Evolutionary conservation across 805 yeast genomes (phyloP), one percentile per base, ranked within the genome.

Genomic region (Nakazawaea wyomingensis): DNA sequence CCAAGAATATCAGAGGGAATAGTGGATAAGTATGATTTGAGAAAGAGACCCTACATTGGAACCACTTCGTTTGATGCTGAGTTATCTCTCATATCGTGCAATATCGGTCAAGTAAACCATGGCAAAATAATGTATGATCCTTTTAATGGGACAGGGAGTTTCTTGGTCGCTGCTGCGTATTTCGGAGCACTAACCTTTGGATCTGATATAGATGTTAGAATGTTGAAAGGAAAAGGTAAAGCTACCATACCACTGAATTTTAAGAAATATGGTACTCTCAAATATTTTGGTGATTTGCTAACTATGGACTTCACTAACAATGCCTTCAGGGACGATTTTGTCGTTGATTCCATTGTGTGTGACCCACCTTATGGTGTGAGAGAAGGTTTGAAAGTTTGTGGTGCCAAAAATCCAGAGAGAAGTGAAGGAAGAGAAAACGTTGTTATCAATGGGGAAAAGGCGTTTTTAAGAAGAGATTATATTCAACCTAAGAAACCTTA

Each of bases 331-430:
- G 46, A 59, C 0, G 71, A 74, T 49, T 62, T 93, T 19, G 56
- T 51, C 21, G 71, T 93, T 11, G 96, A 93, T 57, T 72, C 85
- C 1, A 91, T 93, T 4, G 76, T 91, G 2, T 89, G 97, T 57
- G 99, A 93, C 62, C 99, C 99, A 2, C 99, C 99, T 0, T 93
- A 93, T 60, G 99, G 99, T 10, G 95, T 93, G 2, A 72, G 99
- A 52, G 99, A 93, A 61, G 96, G 98, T 3, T 74, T 93, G 42
- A 89, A 88, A 59, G 96, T 89, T 1, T 78, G 95, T 43, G 99
- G 99, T 4, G 85, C 95, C 4, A 79, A 74, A 49, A 62, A 74
- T 48, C 81, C 82, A 2, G 80, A 72, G 43, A 78, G 74, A 54
- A 83, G 83, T 34, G 74, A 65, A 8, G 95, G 91, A 0, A 77